These are phyloP conservation scores for Suhomyces bolitotheri DNA, from an alignment of 1,139 yeast genomes.

Conservation along the genomic window DNA sequence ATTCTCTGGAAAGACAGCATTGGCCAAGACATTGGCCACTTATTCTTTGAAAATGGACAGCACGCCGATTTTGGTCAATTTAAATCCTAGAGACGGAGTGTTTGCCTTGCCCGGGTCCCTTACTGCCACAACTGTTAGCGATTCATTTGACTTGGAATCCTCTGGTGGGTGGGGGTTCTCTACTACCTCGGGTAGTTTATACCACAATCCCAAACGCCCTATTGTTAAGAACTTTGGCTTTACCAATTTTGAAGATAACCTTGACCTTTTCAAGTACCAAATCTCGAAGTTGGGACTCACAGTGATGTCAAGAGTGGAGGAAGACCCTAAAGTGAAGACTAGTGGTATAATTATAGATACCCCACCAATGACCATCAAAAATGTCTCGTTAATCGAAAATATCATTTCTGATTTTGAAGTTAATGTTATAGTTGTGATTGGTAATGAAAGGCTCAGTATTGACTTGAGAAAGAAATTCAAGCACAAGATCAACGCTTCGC, in stretches of 20 bases:
- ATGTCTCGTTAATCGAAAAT: constrained; percentile 55
- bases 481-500: constrained; percentile 33
- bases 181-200: constrained; percentile 83
- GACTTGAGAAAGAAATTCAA: constrained; percentile 61
- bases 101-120: constrained; percentile 84
- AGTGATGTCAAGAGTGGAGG: constrained; percentile 55
- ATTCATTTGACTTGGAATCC: constrained; percentile 74
- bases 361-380: constrained; percentile 58
- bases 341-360: constrained; percentile 80
- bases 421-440: constrained; percentile 57
- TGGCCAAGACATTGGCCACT: constrained; percentile 66
- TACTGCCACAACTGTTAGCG: constrained; percentile 82
- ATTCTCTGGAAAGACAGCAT: constrained; percentile 75
- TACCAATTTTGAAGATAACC: constrained; percentile 58
- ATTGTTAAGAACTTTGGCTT: constrained; percentile 79
- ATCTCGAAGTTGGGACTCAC: constrained; percentile 60
- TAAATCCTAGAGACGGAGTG: constrained; percentile 79
- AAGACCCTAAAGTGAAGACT: constrained; percentile 52
- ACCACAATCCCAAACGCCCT: constrained; percentile 85
- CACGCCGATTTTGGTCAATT: constrained; percentile 69
- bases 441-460: constrained; percentile 63
- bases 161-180: constrained; percentile 77
- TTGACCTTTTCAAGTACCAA: constrained; percentile 58
- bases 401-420: constrained; percentile 64
- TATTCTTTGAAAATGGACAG: constrained; percentile 75